Evolutionary conservation across 2,329 filamentous ascomycete species (phyloP).

Genomic region (Penicillium crustosum): DNA sequence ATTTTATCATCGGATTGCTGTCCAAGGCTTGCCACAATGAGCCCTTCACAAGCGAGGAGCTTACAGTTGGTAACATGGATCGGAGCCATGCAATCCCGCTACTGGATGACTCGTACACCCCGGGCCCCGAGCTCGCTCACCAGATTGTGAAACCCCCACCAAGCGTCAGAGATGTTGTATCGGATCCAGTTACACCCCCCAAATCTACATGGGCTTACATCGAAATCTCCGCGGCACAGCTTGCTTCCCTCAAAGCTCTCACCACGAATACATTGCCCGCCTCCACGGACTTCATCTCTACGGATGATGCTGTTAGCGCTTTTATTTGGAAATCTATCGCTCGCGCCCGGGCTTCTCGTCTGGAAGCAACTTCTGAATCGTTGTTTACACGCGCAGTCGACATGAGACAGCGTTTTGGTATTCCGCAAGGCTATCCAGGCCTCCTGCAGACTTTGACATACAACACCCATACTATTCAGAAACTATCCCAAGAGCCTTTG

Average conservation of each 20-base stretch:
- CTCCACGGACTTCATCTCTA: conserved; percentile 46
- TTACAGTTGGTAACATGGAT: conserved; percentile 44
- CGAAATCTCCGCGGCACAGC: conserved; percentile 8
- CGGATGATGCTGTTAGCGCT: conserved; percentile 54
- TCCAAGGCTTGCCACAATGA: conserved; percentile 49
- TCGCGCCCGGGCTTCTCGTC: conserved; percentile 42
- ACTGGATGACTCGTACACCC: conserved; percentile 39
- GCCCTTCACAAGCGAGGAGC: conserved; percentile 48
- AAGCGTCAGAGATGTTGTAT: not conserved
- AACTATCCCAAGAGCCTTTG: conserved; percentile 32
- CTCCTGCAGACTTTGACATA: conserved; percentile 51
- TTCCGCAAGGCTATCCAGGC: conserved; percentile 50
- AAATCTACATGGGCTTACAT: conserved; percentile 16
- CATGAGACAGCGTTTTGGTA: conserved; percentile 44
- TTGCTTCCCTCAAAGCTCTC: conserved; percentile 12
- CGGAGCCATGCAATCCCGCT: conserved; percentile 42
- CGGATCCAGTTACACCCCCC: not conserved
- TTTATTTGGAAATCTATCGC: conserved; percentile 52
- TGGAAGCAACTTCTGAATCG: conserved; percentile 25
- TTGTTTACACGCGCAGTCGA: conserved; percentile 53
- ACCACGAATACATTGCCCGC: conserved; percentile 15
- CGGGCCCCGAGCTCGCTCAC: conserved; percentile 39
- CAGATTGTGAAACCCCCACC: conserved; percentile 32
- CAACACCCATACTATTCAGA: conserved; percentile 31
- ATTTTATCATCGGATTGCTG: conserved; percentile 48